Conservation (phyloP, 164 flowering plant species). For the Chloranthus sessilifolius region DNA sequence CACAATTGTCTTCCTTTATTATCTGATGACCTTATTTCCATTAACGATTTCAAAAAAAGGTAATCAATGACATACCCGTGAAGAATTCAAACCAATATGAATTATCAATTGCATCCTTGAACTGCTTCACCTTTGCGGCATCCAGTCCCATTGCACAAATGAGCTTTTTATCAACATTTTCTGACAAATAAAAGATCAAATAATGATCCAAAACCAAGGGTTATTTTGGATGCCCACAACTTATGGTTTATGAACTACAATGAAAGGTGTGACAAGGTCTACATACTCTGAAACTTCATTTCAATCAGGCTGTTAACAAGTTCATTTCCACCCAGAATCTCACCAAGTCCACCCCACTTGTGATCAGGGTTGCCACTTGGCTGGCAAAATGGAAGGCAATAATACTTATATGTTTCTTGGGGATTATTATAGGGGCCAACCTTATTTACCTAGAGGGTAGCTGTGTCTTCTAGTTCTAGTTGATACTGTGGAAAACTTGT, state of each 20-base stretch:
- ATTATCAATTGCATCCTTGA: constrained; percentile 93
- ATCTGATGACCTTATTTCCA: too few relatives aligned
- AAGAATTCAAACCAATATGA: constrained; percentile 96
- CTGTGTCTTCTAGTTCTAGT: constrained; percentile 50
- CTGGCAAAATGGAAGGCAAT: constrained; percentile 92
- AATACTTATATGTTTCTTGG: constrained; percentile 96
- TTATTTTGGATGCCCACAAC: neutral
- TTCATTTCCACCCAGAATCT: constrained; percentile 97
- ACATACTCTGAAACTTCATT: constrained; percentile 77
- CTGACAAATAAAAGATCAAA: constrained; percentile 30
- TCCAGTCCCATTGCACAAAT: constrained; percentile 75
- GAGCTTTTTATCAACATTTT: constrained; percentile 61
- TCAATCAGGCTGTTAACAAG: constrained; percentile 91
- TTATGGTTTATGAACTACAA: neutral
- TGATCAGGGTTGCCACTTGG: constrained; percentile 56
- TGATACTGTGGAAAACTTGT: constrained; percentile 70
- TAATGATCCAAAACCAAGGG: neutral
- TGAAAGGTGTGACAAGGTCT: constrained; percentile 1
- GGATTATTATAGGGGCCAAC: constrained; percentile 99
- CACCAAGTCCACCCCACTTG: constrained; percentile 99
- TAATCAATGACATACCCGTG: constrained; percentile 73
- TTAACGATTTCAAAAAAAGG: too few relatives aligned
- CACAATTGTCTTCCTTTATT: too few relatives aligned
- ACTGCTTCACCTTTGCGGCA: constrained; percentile 71
- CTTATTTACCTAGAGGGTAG: constrained; percentile 94